Evolutionary conservation across 2,329 filamentous ascomycete genomes (phyloP), one percentile per base, ranked within the genome.

Genomic region (Cordyceps fumosorosea): DNA sequence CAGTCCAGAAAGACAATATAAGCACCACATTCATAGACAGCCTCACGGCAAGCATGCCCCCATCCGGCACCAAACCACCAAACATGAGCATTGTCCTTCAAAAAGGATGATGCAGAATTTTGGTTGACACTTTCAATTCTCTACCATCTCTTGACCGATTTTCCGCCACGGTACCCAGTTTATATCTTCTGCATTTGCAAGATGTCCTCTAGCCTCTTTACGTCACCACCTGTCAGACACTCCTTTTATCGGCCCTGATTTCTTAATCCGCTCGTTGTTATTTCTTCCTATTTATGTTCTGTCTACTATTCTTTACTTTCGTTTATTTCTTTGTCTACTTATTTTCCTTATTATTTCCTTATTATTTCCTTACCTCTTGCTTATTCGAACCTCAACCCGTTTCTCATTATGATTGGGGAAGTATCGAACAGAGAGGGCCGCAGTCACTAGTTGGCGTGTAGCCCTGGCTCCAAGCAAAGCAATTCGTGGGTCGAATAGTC

Each of bases 21-120:
- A 52, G 56, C 48, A 59, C 29, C 56, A 44, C 24, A 52, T 44
- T 47, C 56, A 52, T 59, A 59, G 48, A 59, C n/a, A 59, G 56
- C 56, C 56, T 59, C 56, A 37, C 56, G 56, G 56, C 56, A 20
- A 59, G 56, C 56, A 59, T 59, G 48, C 56, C 48, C 22, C 45
- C 56, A 59, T 44, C 52, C 47, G 56, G 56, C 56, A 59, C 29
- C 48, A 34, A 44, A 52, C 34, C 56, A 59, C 29, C 48, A 34
- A 52, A 52, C 47, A 52, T 44, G 24, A 52, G n/a, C 48, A 52
- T 58, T 48, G 48, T 47, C 29, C 37, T 57, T 37, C 44, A 50
- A 37, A 29, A 24, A n/a, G 26, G 20, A 48, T 57, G 24, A 59
- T 52, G 37, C 44, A 47, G 34, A 48, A 48, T 40, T n/a, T 32